A percentile compares a stretch with the other conserved stretches of the same genome.
These are phyloP conservation scores for Cenchrus fungigraminus DNA, from an alignment of 176 grass and related monocot species.

Conservation along the genomic window DNA sequence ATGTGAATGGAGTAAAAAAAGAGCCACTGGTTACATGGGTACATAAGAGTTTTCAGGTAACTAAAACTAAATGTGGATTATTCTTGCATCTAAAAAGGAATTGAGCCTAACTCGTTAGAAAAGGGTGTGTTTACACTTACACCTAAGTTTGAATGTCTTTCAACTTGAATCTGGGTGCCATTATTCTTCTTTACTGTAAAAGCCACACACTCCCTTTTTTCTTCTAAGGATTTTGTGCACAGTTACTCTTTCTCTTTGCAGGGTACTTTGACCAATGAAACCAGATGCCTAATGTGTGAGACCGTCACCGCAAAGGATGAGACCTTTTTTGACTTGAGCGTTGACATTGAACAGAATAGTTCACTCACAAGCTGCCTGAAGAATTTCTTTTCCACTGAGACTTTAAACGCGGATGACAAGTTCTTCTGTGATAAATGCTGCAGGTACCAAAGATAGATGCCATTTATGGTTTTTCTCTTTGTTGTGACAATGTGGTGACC, in stretches of 20 bases:
- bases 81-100: background rate
- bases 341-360: slow-evolving; percentile 96
- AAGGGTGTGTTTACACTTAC: background rate
- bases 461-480: slow-evolving; percentile 17
- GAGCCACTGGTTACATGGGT: slow-evolving; percentile 82
- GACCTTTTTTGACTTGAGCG: slow-evolving; percentile 79
- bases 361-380: slow-evolving; percentile 91
- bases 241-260: slow-evolving; percentile 41
- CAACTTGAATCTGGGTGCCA: background rate
- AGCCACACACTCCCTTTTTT: background rate
- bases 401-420: slow-evolving; percentile 87
- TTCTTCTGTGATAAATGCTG: slow-evolving; percentile 98
- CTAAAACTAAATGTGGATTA: background rate
- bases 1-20: slow-evolving; percentile 49
- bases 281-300: slow-evolving; percentile 86
- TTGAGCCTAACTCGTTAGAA: background rate
- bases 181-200: slow-evolving; percentile 5
- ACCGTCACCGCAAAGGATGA: slow-evolving; percentile 88
- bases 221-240: background rate
- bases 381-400: slow-evolving; percentile 89
- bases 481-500: background rate
- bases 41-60: slow-evolving; percentile 90
- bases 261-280: slow-evolving; percentile 96
- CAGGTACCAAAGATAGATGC: slow-evolving; percentile 54
- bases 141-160: background rate